Evolutionary conservation across 768 basidiomycete genomes (phyloP), one percentile per base, ranked within the genome.

Genomic region (Boletus fagicola): DNA sequence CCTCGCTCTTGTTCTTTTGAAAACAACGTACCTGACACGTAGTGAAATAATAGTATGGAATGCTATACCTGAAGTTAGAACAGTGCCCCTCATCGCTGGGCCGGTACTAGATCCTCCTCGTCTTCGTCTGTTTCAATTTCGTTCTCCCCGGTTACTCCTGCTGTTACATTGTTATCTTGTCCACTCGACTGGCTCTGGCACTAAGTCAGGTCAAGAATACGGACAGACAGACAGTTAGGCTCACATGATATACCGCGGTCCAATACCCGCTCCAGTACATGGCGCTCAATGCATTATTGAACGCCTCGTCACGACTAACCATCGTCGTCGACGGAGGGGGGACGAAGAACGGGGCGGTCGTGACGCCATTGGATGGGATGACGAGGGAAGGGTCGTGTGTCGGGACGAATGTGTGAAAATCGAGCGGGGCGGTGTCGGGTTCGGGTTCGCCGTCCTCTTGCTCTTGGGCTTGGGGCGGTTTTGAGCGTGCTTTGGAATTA

Each of bases 201-300:
- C 77, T 76, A 49, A 18, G 18, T 38, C 28, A 50, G 20, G 33
- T 40, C 24, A 18, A 30, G 31, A 13, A 15, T 46, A 44, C 5
- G 10, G 42, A 56, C 16, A 5, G 35, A 20, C 1, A 13, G 20
- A 18, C 1, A 18, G 12, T n/a, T 10, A 77, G 20, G 20, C 83
- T 49, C 63, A 89, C 90, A 68, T 92, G 86, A 66, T 92, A 92
- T 47, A 91, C 80, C 1, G 90, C 90, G 3, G 89, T 90, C 90
- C 90, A 93, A 69, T 92, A 93, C 20, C 90, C 91, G 24, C 80
- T 78, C 90, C 91, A 92, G 69, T 92, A 93, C 84, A 88, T 91
- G 18, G 91, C 89, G 31, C 78, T 80, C 65, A 91, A 62, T 5
- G 90, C 91, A 48, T 84, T 83, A 26, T 79, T 76, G 70, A 92